Evolutionary conservation across 306 rosid species (phyloP), one percentile per base, ranked within the genome.

Genomic region (Sophora flavescens): DNA sequence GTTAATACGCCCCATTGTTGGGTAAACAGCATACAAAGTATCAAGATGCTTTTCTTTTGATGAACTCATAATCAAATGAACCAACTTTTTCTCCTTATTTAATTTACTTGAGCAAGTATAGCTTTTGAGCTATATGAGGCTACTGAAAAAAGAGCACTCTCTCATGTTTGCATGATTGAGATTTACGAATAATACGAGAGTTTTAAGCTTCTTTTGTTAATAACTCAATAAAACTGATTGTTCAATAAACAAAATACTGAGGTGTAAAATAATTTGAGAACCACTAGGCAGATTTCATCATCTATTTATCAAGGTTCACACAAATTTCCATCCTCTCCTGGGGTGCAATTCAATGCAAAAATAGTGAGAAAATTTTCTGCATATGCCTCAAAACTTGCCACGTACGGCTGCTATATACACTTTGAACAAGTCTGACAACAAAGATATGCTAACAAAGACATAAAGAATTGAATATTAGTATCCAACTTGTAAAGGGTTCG

Each of bases 161-260:
- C 90, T 84, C 86, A 45, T 84, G 90, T 81, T 78, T 81, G 83
- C 84, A 86, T 87, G 89, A 89, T 87, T 89, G 88, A 76, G 69
- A 75, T 78, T 42, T n/a, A 35, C 78, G 22, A 67, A 84, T 69
- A 30, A 62, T 60, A 10, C 28, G 33, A 13, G 50, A 41, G 38
- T 47, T 22, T 22, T 22, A 22, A 22, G 22, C 22, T 22, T 22
- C 22, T 22, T 32, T 36, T 10, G 53, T 16, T 38, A 15, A 56
- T 56, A 60, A 53, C 28, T 11, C 38, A 11, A 42, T 56, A 48
- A 53, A 26, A 42, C 47, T 11, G 33, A 66, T 66, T 39, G 18
- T 76, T 76, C 51, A 77, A 67, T 15, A 8, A 51, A 67, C 58
- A 66, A 12, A 18, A 64, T 39, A 22, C 14, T 63, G 54, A 8